Conservation (phyloP, 148 eudicot species). For the Camellia lanceoleosa region DNA sequence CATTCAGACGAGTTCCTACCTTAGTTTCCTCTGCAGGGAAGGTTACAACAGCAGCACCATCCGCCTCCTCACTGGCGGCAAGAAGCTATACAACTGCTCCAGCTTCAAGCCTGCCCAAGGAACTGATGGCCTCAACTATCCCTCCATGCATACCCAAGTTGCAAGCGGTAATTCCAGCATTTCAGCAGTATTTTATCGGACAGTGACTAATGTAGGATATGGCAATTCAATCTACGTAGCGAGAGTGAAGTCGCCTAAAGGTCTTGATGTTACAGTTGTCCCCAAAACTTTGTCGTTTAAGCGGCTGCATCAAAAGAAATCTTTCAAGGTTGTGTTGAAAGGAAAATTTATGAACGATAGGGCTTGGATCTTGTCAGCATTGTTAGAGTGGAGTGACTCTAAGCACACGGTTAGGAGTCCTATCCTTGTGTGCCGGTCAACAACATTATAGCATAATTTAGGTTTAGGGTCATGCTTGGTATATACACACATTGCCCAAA, state of each 20-base stretch:
- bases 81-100: slow-evolving; percentile 46
- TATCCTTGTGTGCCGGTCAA: slow-evolving; percentile 40
- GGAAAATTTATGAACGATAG: slow-evolving; percentile 32
- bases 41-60: slow-evolving; percentile 54
- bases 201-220: slow-evolving; percentile 58
- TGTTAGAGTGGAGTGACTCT: slow-evolving; percentile 46
- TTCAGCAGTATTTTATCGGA: slow-evolving; percentile 44
- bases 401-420: slow-evolving; percentile 60
- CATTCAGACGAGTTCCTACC: slow-evolving; percentile 44
- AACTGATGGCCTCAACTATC: slow-evolving; percentile 75
- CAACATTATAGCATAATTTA: too few relatives aligned
- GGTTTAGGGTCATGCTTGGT: too few relatives aligned
- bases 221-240: slow-evolving; percentile 41
- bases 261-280: slow-evolving; percentile 35
- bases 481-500: too few relatives aligned
- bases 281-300: slow-evolving; percentile 48
- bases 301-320: slow-evolving; percentile 27
- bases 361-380: slow-evolving; percentile 25
- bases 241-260: slow-evolving; percentile 28
- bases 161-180: neutral
- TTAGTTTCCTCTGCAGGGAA: slow-evolving; percentile 60
- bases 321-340: slow-evolving; percentile 46
- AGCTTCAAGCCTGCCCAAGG: slow-evolving; percentile 36
- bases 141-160: slow-evolving; percentile 60
- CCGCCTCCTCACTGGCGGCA: slow-evolving; percentile 32